Evolutionary conservation across 345 rosid species (phyloP).

Genomic region (Murraya paniculata): DNA sequence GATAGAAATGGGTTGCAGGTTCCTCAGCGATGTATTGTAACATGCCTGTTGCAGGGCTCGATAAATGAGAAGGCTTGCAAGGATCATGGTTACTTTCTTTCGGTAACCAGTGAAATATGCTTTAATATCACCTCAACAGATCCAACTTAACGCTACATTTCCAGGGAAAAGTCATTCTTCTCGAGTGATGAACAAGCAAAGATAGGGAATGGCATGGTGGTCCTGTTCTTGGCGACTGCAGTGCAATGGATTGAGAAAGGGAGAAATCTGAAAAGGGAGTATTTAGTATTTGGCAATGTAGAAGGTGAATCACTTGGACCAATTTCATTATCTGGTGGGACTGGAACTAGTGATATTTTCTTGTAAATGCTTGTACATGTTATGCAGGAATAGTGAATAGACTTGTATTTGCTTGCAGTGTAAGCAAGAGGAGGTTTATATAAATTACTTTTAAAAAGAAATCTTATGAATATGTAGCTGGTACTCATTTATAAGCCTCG

Average conservation of each 20-base stretch:
- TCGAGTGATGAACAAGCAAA: constrained; percentile 20
- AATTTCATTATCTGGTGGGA: no score
- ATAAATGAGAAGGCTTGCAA: constrained; percentile 23
- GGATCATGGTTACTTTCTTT: constrained; percentile 31
- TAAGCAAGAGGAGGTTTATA: no score
- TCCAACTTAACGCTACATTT: constrained; percentile 24
- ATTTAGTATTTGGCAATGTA: no score
- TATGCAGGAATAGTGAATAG: no score
- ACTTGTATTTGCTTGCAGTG: no score
- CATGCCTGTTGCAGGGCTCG: constrained; percentile 21
- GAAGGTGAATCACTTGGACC: no score
- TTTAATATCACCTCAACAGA: constrained; percentile 28
- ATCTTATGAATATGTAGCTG: no score
- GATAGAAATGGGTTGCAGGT: constrained; percentile 9
- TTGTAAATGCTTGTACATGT: no score
- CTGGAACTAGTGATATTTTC: no score
- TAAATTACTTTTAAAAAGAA: no score
- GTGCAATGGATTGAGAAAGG: constrained; percentile 27
- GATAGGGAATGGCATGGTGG: constrained; percentile 25
- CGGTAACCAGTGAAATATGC: constrained; percentile 14
- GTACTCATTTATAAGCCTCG: fast-evolving
- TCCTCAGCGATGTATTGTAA: constrained; percentile 12
- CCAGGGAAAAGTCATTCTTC: constrained; percentile 23
- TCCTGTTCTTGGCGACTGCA: constrained; percentile 29
- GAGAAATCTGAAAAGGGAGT: constrained; percentile 11